Percentiles rank a stretch among this genome's conserved stretches.
phyloP scores from a whole-genome alignment of 257 asterid species.

The Fraxinus americana region DNA sequence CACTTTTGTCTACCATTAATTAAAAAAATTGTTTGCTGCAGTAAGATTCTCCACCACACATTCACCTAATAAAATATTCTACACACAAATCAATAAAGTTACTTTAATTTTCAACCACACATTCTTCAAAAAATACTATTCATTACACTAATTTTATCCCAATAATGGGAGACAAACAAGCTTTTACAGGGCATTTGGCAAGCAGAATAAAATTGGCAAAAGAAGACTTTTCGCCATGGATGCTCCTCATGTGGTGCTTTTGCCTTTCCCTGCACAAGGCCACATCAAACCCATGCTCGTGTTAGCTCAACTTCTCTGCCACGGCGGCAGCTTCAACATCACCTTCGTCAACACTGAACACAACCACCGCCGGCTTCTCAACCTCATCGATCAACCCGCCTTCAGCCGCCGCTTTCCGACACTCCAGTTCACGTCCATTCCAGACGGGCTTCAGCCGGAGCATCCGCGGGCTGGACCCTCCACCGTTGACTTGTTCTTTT shows the following conservation, averaged over 20 bases:
- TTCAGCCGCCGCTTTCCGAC: conserved; percentile 31
- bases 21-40: too few species aligned
- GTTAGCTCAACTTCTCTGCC: conserved; percentile 45
- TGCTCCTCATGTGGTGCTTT: conserved; percentile 37
- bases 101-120: too few species aligned
- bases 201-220: not conserved
- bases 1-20: too few species aligned
- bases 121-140: too few species aligned
- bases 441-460: conserved; percentile 48
- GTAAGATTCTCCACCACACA: too few species aligned
- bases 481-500: conserved; percentile 23
- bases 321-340: conserved; percentile 30
- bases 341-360: conserved; percentile 45
- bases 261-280: conserved; percentile 54
- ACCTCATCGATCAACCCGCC: conserved; percentile 9
- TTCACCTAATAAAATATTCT: too few species aligned
- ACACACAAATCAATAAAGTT: too few species aligned
- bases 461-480: conserved; percentile 34
- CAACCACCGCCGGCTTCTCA: conserved; percentile 34
- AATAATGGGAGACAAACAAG: too few species aligned
- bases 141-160: too few species aligned
- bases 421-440: conserved; percentile 33
- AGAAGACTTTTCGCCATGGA: conserved; percentile 33
- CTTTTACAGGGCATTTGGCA: too few species aligned
- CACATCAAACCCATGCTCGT: conserved; percentile 53